A percentile compares a stretch with the other conserved stretches of the same genome.
phyloP scores from a whole-genome alignment of 352 stramenopile genomes.

The Phytophthora chlamydospora region DNA sequence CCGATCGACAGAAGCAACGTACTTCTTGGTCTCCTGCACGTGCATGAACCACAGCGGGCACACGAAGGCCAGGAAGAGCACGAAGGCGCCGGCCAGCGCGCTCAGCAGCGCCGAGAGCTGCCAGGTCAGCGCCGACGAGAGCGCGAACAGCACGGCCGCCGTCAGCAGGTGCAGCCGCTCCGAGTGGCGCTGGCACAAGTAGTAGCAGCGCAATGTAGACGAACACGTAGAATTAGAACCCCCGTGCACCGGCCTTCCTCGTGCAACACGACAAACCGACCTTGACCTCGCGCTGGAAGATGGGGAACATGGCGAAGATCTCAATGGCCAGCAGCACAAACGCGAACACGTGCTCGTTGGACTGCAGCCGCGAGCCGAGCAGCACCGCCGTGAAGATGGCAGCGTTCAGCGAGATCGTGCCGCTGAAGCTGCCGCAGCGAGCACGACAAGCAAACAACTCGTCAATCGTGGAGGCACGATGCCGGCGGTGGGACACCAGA shows the following conservation, averaged over 20 bases:
- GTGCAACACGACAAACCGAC: slow-evolving; percentile 32
- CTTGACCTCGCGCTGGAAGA: slow-evolving; percentile 87
- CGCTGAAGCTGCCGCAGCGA: slow-evolving; percentile 63
- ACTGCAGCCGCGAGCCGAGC: slow-evolving; percentile 89
- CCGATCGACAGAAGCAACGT: slow-evolving; percentile 40
- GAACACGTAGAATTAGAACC: slow-evolving; percentile 11
- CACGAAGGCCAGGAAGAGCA: slow-evolving; percentile 85
- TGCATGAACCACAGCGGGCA: slow-evolving; percentile 92
- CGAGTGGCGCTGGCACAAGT: slow-evolving; percentile 51
- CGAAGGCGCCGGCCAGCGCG: slow-evolving; percentile 61
- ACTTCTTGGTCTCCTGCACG: slow-evolving; percentile 92
- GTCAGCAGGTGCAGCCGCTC: slow-evolving; percentile 75
- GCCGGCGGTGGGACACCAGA: background rate
- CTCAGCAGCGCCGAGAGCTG: slow-evolving; percentile 72
- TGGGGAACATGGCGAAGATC: slow-evolving; percentile 91
- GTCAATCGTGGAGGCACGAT: slow-evolving; percentile 1
- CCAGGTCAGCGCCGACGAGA: slow-evolving; percentile 79
- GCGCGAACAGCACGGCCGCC: slow-evolving; percentile 67
- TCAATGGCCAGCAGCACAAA: slow-evolving; percentile 92
- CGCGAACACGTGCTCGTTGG: slow-evolving; percentile 92
- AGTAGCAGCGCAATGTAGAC: background rate
- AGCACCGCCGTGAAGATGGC: slow-evolving; percentile 93
- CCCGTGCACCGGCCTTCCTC: background rate
- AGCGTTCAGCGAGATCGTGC: slow-evolving; percentile 92
- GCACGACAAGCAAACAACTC: slow-evolving; percentile 3